phyloP scores from a whole-genome alignment of 768 basidiomycete genomes.

The Tulasnella sp. region DNA sequence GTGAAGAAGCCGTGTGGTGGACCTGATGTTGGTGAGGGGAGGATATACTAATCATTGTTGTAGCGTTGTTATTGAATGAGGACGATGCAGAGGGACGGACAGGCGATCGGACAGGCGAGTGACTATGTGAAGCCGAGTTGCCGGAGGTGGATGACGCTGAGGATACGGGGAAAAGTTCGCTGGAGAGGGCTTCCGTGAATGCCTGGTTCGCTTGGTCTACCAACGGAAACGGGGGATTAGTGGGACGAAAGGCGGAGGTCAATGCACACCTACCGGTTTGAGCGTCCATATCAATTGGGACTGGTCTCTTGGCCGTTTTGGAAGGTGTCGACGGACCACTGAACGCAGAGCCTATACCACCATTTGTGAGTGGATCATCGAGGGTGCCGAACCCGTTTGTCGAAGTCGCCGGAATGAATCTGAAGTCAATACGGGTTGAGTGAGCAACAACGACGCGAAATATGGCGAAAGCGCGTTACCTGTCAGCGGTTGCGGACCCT shows the following conservation, averaged over 20 bases:
- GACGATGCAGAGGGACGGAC: background rate
- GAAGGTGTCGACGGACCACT: conserved; percentile 45
- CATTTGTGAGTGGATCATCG: conserved; percentile 3
- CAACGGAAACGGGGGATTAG: background rate
- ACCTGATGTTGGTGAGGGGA: conserved; percentile 12
- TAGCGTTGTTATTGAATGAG: background rate
- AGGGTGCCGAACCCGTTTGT: background rate
- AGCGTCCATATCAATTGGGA: conserved; percentile 64
- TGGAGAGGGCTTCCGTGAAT: conserved; percentile 31
- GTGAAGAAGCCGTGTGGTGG: conserved; percentile 10
- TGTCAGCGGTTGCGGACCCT: background rate
- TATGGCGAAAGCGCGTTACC: background rate
- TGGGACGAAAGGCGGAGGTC: background rate
- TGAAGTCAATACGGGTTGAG: background rate
- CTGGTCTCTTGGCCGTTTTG: conserved; percentile 39
- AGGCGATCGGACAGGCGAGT: conserved; percentile 6
- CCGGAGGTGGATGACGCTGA: conserved; percentile 19
- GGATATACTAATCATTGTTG: background rate
- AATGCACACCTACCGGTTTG: conserved; percentile 42
- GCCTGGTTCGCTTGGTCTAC: conserved; percentile 33
- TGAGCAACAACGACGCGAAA: background rate
- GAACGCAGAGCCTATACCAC: conserved; percentile 5
- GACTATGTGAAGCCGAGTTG: conserved; percentile 23
- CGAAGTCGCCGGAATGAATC: conserved; percentile 2
- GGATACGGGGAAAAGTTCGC: conserved; percentile 30